These are phyloP conservation scores for Gossypium herbaceum DNA, from an alignment of 345 rosid species.

Conservation along the genomic window DNA sequence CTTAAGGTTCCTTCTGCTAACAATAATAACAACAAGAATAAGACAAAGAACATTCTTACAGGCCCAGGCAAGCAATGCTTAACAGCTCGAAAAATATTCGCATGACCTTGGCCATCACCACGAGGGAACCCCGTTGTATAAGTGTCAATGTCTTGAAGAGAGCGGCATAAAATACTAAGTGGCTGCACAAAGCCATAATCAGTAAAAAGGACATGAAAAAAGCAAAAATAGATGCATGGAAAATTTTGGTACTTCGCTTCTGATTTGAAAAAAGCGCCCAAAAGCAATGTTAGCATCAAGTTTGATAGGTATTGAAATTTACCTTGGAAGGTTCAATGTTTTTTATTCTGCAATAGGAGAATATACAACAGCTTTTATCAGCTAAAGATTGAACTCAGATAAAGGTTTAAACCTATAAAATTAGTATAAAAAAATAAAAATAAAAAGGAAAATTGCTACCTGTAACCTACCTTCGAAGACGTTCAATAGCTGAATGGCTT, in stretches of 20 bases:
- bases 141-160: slow-evolving; percentile 75
- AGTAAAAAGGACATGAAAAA: slow-evolving; percentile 12
- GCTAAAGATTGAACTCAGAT: neutral
- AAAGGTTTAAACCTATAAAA: neutral
- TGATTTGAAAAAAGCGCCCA: neutral
- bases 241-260: neutral
- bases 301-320: slow-evolving; percentile 14
- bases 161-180: slow-evolving; percentile 83
- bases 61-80: slow-evolving; percentile 97
- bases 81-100: slow-evolving; percentile 80
- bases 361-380: slow-evolving; percentile 12
- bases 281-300: neutral
- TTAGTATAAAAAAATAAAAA: neutral
- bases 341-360: slow-evolving; percentile 65
- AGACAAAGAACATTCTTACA: slow-evolving; percentile 46
- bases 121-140: slow-evolving; percentile 79
- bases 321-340: slow-evolving; percentile 79
- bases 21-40: neutral
- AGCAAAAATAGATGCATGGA: slow-evolving; percentile 1
- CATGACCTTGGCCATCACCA: slow-evolving; percentile 85
- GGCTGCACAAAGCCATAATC: slow-evolving; percentile 48
- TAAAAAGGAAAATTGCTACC: neutral
- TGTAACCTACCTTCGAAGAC: slow-evolving; percentile 67
- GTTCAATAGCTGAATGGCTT: slow-evolving; percentile 75
- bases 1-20: slow-evolving; percentile 13